These are phyloP conservation scores for Termitomyces sp. DNA, from an alignment of 768 basidiomycete genomes.

Conservation along the genomic window DNA sequence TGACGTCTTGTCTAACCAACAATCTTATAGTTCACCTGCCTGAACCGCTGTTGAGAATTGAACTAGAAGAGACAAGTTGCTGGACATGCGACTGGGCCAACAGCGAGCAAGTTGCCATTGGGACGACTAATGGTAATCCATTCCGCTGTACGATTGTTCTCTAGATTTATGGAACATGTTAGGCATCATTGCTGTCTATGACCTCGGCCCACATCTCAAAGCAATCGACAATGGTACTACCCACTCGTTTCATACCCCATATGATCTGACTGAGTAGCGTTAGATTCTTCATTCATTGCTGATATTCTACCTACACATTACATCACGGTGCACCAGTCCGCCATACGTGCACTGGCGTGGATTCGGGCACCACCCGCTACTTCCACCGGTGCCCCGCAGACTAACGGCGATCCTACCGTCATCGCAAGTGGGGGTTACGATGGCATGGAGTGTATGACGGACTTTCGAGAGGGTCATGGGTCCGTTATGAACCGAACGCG, in stretches of 20 bases:
- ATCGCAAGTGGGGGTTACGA: conserved; percentile 80
- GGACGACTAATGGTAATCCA: conserved; percentile 71
- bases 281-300: conserved; percentile 24
- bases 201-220: conserved; percentile 41
- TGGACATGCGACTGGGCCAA: conserved; percentile 89
- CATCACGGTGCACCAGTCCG: conserved; percentile 70
- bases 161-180: conserved; percentile 50
- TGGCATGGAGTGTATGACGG: conserved; percentile 69
- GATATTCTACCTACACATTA: conserved; percentile 67
- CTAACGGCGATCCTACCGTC: conserved; percentile 60
- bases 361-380: conserved; percentile 57
- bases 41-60: conserved; percentile 65
- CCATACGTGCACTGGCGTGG: conserved; percentile 75
- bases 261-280: not conserved
- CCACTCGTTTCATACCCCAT: not conserved
- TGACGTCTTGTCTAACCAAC: not conserved
- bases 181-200: conserved; percentile 57
- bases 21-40: conserved; percentile 45
- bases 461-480: conserved; percentile 66
- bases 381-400: conserved; percentile 37
- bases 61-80: conserved; percentile 70
- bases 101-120: conserved; percentile 75
- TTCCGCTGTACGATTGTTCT: not conserved
- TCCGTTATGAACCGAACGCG: conserved; percentile 73
- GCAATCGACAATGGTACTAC: conserved; percentile 25